Percentiles rank a stretch among this genome's conserved stretches.
Conservation (phyloP, 2,329 filamentous ascomycete genomes). For the Chaetothyriales sp. region DNA sequence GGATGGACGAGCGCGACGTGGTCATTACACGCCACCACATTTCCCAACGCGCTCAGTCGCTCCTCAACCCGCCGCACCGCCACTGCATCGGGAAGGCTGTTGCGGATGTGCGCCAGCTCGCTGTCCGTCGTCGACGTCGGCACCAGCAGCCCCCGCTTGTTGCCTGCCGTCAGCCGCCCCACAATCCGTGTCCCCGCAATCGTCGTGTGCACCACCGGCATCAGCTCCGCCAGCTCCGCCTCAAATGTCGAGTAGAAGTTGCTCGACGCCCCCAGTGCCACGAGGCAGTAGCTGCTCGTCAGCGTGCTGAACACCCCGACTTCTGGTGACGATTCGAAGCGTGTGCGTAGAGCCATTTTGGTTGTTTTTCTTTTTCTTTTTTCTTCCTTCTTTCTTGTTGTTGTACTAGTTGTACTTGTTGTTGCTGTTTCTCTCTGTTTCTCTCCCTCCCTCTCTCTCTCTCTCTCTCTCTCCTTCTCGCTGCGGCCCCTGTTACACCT, state of each 20-base stretch:
- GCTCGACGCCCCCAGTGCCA: conserved; percentile 86
- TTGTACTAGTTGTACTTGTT: too few relatives aligned
- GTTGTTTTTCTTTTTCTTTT: too few relatives aligned
- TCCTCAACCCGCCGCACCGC: conserved; percentile 98
- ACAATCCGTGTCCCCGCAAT: conserved; percentile 95
- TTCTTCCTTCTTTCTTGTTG: too few relatives aligned
- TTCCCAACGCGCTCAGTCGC: conserved; percentile 83
- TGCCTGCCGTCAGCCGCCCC: conserved; percentile 85
- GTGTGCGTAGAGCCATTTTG: conserved; percentile 34
- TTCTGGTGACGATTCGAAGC: conserved; percentile 39
- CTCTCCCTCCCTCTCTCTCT: too few relatives aligned
- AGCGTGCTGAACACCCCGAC: conserved; percentile 93
- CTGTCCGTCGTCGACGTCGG: conserved; percentile 94
- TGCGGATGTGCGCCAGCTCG: conserved; percentile 92
- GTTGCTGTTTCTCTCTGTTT: too few relatives aligned
- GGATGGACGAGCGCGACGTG: conserved; percentile 94
- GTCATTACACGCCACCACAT: conserved; percentile 93
- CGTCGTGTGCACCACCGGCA: conserved; percentile 90
- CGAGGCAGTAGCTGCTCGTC: conserved; percentile 92
- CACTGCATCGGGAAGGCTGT: conserved; percentile 78
- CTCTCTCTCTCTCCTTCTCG: too few relatives aligned
- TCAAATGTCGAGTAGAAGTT: conserved; percentile 99
- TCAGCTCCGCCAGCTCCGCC: conserved; percentile 89
- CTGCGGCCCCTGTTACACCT: too few relatives aligned
- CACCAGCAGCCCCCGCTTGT: conserved; percentile 91